Conservation (phyloP, 306 rosid genomes). For the Amphicarpaea edgeworthii region DNA sequence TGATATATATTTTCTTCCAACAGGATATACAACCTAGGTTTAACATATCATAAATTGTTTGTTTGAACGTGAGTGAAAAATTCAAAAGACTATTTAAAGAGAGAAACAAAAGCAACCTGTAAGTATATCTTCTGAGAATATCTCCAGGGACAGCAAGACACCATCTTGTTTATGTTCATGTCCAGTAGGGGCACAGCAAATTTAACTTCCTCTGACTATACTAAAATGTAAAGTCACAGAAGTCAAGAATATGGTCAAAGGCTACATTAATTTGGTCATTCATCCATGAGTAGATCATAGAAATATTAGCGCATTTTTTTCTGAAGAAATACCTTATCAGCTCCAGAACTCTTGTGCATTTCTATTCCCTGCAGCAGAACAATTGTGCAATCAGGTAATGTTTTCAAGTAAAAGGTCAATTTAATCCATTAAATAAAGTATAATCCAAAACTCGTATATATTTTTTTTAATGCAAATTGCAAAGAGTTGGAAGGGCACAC, state of each 20-base stretch:
- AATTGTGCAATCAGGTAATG: conserved; percentile 21
- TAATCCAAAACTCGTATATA: conserved; percentile 18
- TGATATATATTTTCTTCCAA: conserved; percentile 74
- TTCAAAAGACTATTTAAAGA: conserved; percentile 5
- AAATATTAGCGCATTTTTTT: conserved; percentile 37
- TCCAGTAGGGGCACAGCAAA: conserved; percentile 92
- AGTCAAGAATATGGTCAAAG: conserved; percentile 61
- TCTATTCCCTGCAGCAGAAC: conserved; percentile 83
- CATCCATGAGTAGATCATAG: conserved; percentile 23
- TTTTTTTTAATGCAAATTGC: conserved; percentile 14
- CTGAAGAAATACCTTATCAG: conserved; percentile 76
- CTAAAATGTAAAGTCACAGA: conserved; percentile 73
- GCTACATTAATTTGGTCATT: conserved; percentile 35
- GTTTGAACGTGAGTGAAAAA: conserved; percentile 28
- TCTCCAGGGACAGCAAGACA: conserved; percentile 87
- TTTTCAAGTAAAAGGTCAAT: conserved; percentile 1
- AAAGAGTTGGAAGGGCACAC: conserved; percentile 27
- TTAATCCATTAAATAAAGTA: conserved; percentile 6
- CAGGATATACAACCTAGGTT: conserved; percentile 77
- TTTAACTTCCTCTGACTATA: conserved; percentile 91
- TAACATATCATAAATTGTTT: conserved; percentile 40
- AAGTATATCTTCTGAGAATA: conserved; percentile 83
- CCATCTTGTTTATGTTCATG: conserved; percentile 86
- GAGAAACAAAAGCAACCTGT: conserved; percentile 68
- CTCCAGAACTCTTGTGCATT: conserved; percentile 75